Base-by-base conservation (phyloP, 495 filamentous ascomycete species). In the Evansstolkia leycettana region DNA sequence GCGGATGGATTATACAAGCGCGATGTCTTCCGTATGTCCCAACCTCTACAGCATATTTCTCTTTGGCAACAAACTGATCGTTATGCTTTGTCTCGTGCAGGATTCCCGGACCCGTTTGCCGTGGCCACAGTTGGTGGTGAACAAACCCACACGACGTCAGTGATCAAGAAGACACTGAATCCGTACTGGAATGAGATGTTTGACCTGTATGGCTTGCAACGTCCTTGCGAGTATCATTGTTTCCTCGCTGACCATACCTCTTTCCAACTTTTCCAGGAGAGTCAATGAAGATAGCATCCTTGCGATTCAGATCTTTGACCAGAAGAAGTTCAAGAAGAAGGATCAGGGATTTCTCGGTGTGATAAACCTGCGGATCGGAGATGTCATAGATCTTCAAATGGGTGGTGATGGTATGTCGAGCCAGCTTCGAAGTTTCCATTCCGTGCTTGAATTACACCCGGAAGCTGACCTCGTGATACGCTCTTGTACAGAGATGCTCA, bases 271-370 rank as follows among this genome's bases (percentile, higher is more conserved):
- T 16, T 33, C 34, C 54, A 95, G 88, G 64, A 69, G 69, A 57
- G 89, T 81, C 37, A 84, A 76, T 32, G 90, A 96, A 50, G 87
- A 94, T 46, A 94, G 86, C 52, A 95, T 96, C 46, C 73, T 98
- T 14, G 88, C 89, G 13, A 86, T 98, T 28, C 90, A 98, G 55
- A 94, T 98, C 31, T 98, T 98, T 50, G 90, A 98, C 55, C 90
- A 98, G 58, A 96, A 95, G 69, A 98, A 98, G 59, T 98, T 96
- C 68, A 98, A 98, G 67, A 98, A 98, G 73, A 98, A 96, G 83
- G 90, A 96, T 49, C 90, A 98, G 55, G 90, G 90, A 1, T 98
- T 98, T 48, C 73, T 98, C 14, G 90, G 90, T 25, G 90, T 98
- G 25, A 94, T 98, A 46, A 98, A 98, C 55, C 80, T 96, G 39